Evolutionary conservation across 257 asterid genomes (phyloP).

Genomic region (Solanum rostratum): DNA sequence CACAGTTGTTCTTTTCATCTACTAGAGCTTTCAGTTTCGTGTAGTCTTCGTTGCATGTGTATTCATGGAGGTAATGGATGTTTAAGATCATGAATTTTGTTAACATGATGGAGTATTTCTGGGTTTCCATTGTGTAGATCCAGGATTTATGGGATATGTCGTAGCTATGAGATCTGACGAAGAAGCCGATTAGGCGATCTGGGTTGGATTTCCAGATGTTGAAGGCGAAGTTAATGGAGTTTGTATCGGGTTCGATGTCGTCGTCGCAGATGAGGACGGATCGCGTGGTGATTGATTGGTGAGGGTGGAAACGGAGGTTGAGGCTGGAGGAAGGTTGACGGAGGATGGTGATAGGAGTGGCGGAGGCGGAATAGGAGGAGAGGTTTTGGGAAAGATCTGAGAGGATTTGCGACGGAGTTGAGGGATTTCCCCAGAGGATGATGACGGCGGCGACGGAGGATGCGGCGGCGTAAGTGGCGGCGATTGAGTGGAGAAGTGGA

Average conservation of each 20-base stretch:
- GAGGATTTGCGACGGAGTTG: constrained; percentile 45
- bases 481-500: constrained; percentile 58
- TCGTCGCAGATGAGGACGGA: constrained; percentile 87
- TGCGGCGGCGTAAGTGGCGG: constrained; percentile 56
- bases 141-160: constrained; percentile 45
- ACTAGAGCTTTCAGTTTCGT: constrained; percentile 18
- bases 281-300: constrained; percentile 35
- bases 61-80: constrained; percentile 29
- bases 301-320: constrained; percentile 71
- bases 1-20: constrained; percentile 61
- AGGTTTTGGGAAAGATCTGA: constrained; percentile 41
- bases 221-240: constrained; percentile 62
- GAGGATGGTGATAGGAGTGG: constrained; percentile 28
- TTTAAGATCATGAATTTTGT: constrained; percentile 56
- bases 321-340: constrained; percentile 62
- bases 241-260: constrained; percentile 50
- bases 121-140: constrained; percentile 70
- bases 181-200: constrained; percentile 52
- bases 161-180: constrained; percentile 80
- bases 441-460: constrained; percentile 46
- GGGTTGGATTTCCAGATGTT: constrained; percentile 54
- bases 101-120: constrained; percentile 61
- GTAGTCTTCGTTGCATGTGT: constrained; percentile 43
- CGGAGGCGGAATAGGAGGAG: constrained; percentile 14
- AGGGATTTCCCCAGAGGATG: constrained; percentile 78